Percentiles rank a stretch among this genome's conserved stretches.
Evolutionary conservation across 2,329 filamentous ascomycete genomes (phyloP).

Genomic region (Paecilomyces niveus): DNA sequence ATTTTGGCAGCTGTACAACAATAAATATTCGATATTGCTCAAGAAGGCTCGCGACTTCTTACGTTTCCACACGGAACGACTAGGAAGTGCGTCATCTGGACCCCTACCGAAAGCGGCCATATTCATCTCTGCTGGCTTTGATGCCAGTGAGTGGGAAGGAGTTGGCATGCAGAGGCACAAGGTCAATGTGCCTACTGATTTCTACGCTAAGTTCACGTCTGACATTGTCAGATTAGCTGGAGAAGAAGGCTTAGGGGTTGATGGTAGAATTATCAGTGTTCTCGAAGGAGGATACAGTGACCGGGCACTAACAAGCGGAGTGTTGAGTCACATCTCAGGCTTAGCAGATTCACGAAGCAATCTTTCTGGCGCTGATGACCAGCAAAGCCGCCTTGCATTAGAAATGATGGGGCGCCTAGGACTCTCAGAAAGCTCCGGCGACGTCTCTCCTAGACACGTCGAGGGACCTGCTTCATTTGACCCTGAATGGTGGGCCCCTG

Average conservation of each 20-base stretch:
- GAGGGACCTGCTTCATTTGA: constrained; percentile 48
- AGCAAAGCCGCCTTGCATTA: constrained; percentile 43
- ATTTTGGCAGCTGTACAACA: constrained; percentile 84
- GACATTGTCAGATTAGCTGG: constrained; percentile 78
- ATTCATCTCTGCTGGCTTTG: constrained; percentile 92
- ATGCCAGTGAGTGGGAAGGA: constrained; percentile 92
- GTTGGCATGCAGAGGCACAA: constrained; percentile 91
- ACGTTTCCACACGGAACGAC: constrained; percentile 60
- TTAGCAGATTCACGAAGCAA: constrained; percentile 50
- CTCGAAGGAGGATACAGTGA: constrained; percentile 96
- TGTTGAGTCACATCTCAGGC: constrained; percentile 83
- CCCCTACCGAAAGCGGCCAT: constrained; percentile 73
- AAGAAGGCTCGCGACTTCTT: constrained; percentile 76
- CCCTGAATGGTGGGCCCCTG: constrained; percentile 62
- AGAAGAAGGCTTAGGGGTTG: constrained; percentile 68
- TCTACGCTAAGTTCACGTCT: constrained; percentile 83
- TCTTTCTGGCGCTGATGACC: constrained; percentile 15
- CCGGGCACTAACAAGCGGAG: constrained; percentile 77
- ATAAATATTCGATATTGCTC: constrained; percentile 67
- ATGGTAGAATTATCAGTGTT: constrained; percentile 85
- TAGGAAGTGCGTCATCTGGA: constrained; percentile 51
- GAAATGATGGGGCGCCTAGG: constrained; percentile 49
- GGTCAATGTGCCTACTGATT: constrained; percentile 92
- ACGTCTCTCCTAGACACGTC: constrained; percentile 5
- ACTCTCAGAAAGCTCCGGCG: constrained; percentile 10